Conservation (phyloP, 1,284 basidiomycete species). For the Kwoniella shivajii region DNA sequence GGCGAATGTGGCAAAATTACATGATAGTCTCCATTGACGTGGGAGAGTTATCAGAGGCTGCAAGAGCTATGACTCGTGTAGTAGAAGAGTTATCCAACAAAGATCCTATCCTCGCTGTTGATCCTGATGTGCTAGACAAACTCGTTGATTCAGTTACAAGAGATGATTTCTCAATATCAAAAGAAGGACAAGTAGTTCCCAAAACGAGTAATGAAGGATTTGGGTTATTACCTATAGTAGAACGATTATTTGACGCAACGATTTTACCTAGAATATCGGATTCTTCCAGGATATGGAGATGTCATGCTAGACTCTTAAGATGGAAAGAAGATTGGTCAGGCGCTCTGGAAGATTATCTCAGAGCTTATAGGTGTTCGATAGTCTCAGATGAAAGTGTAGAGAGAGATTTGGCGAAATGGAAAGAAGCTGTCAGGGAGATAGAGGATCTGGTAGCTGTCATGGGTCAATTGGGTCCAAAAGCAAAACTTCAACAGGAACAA, state of each 20-base stretch:
- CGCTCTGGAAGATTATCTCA: constrained; percentile 76
- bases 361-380: constrained; percentile 75
- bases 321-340: constrained; percentile 73
- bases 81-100: constrained; percentile 72
- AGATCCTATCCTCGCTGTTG: constrained; percentile 66
- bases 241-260: constrained; percentile 68
- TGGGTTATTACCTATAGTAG: constrained; percentile 66
- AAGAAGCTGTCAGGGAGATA: constrained; percentile 73
- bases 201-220: constrained; percentile 66
- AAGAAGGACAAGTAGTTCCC: constrained; percentile 24
- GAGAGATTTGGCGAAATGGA: constrained; percentile 67
- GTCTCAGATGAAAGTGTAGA: constrained; percentile 68
- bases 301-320: constrained; percentile 75
- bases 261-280: constrained; percentile 74
- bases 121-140: constrained; percentile 82
- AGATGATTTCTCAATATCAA: constrained; percentile 53
- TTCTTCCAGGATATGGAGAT: constrained; percentile 73
- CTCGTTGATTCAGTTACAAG: constrained; percentile 82
- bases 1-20: constrained; percentile 99
- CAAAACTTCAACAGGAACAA: constrained; percentile 33
- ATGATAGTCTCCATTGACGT: constrained; percentile 93
- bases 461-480: constrained; percentile 75
- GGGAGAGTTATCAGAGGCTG: constrained; percentile 85
- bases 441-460: constrained; percentile 81
- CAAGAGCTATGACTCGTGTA: constrained; percentile 77